Base-by-base conservation (phyloP, 192 early-diverging fungal genomes). In the Backusella australiensis region DNA sequence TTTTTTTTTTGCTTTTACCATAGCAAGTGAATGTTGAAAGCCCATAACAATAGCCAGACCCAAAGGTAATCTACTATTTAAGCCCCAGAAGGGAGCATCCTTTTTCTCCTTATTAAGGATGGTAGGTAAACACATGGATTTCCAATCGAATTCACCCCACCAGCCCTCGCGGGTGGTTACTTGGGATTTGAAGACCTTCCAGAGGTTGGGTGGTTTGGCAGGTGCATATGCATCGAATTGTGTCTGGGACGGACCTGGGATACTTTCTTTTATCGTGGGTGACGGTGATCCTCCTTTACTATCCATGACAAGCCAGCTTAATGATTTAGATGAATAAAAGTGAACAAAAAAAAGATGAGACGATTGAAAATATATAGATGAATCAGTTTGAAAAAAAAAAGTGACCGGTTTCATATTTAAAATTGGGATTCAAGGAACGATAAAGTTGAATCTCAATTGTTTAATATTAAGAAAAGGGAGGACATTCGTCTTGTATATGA, bases 31-130 rank as follows among this genome's bases (percentile, higher is more conserved):
- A 35, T 73, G 68, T 49, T 74, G 73, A 29, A 72, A 80, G 75
- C 86, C 86, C 80, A 87, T 81, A 11, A 87, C 71, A 46, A 84
- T 72, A 35, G 84, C 85, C 21, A 87, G 59, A 36, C 82, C 53
- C 29, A 83, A 69, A 36, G 86, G 85, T 2, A 87, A 56, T 36
- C 82, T 71, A 59, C 80, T 82, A 56, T 87, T 86, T 23, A 84
- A 78, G 2, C 86, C 86, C 79, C 84, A 87, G 56, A 87, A 87
- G 6, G 85, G 85, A 44, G 79, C 35, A n/a, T 38, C 34, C 53
- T 76, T 83, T 44, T 74, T 71, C 17, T 74, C 78, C 12, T 83
- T 71, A 36, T 77, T 78, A 9, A 84, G 78, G 53, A 86, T 76
- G 56, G 79, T 75, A 34, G 85, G 85, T 63, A 83, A 77, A 68